Conservation (phyloP, 164 flowering plant species). For the Vitis labrusca region DNA sequence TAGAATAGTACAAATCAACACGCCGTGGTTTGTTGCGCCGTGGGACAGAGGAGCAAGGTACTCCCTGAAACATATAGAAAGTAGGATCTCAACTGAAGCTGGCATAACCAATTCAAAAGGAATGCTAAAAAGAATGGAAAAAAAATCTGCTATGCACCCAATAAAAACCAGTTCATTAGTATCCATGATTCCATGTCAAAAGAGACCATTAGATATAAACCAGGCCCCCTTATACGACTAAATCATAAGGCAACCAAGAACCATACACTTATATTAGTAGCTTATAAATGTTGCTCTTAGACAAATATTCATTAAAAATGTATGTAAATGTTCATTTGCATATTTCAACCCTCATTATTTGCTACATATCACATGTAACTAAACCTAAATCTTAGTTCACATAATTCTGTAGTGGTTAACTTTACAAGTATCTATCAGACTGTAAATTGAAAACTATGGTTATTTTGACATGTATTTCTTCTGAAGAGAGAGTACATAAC, state of each 20-base stretch:
- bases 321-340: no score
- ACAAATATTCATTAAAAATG: neutral
- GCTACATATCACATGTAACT: no score
- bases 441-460: no score
- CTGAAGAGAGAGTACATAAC: no score
- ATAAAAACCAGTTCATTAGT: neutral
- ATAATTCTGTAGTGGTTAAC: no score
- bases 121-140: neutral
- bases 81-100: neutral
- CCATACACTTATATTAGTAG: no score
- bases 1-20: constrained; percentile 59
- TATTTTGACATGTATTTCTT: no score
- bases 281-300: neutral
- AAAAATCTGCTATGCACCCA: neutral
- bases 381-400: no score
- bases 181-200: neutral
- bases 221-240: neutral
- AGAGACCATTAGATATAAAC: neutral
- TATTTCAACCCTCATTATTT: no score
- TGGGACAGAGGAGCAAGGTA: constrained; percentile 41
- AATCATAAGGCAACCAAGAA: neutral
- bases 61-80: constrained; percentile 39
- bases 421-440: no score
- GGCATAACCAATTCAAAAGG: neutral
- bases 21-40: constrained; percentile 53